Percentiles rank a stretch among this genome's conserved stretches.
phyloP scores from a whole-genome alignment of 1,284 basidiomycete species.

The Sanguinoderma infundibulare region DNA sequence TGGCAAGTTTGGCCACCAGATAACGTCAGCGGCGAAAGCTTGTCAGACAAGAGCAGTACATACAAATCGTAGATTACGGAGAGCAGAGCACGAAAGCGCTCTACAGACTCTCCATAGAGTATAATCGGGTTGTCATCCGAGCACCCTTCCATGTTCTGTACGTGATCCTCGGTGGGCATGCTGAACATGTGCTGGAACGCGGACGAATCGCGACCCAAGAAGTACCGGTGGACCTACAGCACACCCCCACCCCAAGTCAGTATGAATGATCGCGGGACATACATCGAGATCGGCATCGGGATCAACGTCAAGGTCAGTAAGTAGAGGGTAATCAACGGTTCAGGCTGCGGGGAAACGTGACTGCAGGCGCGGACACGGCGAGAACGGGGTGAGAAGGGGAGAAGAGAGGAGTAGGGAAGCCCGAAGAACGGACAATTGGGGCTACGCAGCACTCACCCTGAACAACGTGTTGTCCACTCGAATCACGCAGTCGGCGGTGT shows the following conservation, averaged over 20 bases:
- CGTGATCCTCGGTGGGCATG: constrained; percentile 34
- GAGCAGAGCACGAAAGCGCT: constrained; percentile 51
- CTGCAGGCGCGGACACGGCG: not conserved
- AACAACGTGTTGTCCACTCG: constrained; percentile 51
- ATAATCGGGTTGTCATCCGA: constrained; percentile 52
- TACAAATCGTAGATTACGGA: constrained; percentile 56
- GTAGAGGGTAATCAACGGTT: not conserved
- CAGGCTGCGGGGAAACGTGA: constrained; percentile 1
- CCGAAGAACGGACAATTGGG: not conserved
- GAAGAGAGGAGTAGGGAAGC: not conserved
- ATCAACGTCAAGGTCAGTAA: constrained; percentile 10
- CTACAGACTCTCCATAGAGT: constrained; percentile 51
- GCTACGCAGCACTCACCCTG: constrained; percentile 39
- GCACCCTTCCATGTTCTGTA: constrained; percentile 39
- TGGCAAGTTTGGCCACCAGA: not conserved
- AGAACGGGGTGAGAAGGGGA: not conserved
- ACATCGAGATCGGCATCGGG: constrained; percentile 24
- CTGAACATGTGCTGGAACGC: constrained; percentile 59
- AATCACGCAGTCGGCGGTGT: constrained; percentile 51
- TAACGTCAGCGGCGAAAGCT: constrained; percentile 10
- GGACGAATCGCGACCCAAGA: constrained; percentile 53
- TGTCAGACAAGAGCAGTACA: constrained; percentile 27
- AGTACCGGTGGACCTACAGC: constrained; percentile 53
- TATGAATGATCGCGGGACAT: constrained; percentile 9
- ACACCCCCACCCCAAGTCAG: constrained; percentile 9